Evolutionary conservation across 139 green algal species (phyloP), one percentile per base, ranked within the genome.

Genomic region (Chlamydomonas incerta): DNA sequence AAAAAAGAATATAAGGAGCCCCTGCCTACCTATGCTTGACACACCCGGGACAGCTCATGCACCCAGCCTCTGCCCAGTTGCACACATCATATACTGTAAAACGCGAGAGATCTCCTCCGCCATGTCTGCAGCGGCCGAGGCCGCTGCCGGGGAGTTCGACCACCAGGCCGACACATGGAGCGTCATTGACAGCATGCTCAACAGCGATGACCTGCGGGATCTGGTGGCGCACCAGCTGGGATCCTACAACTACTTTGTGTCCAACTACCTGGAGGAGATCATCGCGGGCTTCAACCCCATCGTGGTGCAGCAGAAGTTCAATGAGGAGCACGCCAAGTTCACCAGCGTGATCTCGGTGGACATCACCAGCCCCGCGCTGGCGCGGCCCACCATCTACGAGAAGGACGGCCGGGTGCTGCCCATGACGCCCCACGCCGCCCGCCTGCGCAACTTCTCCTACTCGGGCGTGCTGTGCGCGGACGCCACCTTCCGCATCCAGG

Each of bases 161-260:
- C n/a, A n/a, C n/a, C n/a, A n/a, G n/a, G n/a, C n/a, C n/a, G n/a
- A n/a, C n/a, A n/a, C n/a, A n/a, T n/a, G n/a, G n/a, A n/a, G n/a
- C n/a, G n/a, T n/a, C n/a, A n/a, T n/a, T n/a, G n/a, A n/a, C n/a
- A n/a, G n/a, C n/a, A n/a, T n/a, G n/a, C n/a, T n/a, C n/a, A n/a
- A n/a, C n/a, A n/a, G n/a, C n/a, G n/a, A n/a, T n/a, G n/a, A n/a
- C n/a, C n/a, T n/a, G n/a, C n/a, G n/a, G n/a, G n/a, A n/a, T n/a
- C n/a, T 98, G 26, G 96, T 98, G 47, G 90, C 91, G 26, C 96
- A 99, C 90, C 96, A 98, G 89, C 87, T 99, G 33, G 95, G 98
- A 80, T 98, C 94, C 2, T 99, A 98, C 89, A 95, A 98, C 57
- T 92, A 98, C 74, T 98, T 98, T 82, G 92, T 98, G 35, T 47